Evolutionary conservation across 2,329 filamentous ascomycete genomes (phyloP).

Genomic region (Penicillium decumbens): DNA sequence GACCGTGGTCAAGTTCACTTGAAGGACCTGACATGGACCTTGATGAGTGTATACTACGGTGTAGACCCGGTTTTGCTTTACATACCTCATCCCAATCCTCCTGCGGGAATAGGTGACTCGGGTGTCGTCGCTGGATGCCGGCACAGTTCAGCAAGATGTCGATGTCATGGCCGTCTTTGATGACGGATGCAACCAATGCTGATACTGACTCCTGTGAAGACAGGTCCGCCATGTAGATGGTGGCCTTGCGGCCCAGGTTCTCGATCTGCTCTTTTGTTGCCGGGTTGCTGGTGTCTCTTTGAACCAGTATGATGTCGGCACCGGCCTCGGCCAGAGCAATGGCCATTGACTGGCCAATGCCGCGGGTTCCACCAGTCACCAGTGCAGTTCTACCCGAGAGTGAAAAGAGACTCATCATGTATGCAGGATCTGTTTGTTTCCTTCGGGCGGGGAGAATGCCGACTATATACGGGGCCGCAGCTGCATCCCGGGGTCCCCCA

Average conservation of each 20-base stretch:
- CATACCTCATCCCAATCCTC: constrained; percentile 63
- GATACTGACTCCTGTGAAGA: constrained; percentile 29
- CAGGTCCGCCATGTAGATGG: constrained; percentile 36
- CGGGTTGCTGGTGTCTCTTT: constrained; percentile 19
- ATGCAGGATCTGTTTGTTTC: neutral
- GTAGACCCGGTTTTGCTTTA: neutral
- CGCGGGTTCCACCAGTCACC: constrained; percentile 36
- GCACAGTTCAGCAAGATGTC: constrained; percentile 77
- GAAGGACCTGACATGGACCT: constrained; percentile 55
- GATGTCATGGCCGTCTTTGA: constrained; percentile 50
- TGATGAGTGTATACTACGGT: neutral
- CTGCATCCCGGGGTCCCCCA: constrained; percentile 6
- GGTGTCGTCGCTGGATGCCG: constrained; percentile 72
- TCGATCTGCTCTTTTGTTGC: constrained; percentile 23
- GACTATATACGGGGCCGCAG: constrained; percentile 3
- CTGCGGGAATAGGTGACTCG: constrained; percentile 66
- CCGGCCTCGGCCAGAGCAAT: constrained; percentile 36
- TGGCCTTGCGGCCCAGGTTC: constrained; percentile 30
- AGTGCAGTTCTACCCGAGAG: constrained; percentile 29
- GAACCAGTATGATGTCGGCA: constrained; percentile 31
- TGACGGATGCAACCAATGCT: constrained; percentile 27
- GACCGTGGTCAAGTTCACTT: constrained; percentile 76
- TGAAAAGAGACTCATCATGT: constrained; percentile 22
- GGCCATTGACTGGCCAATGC: constrained; percentile 36
- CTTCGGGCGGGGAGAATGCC: constrained; percentile 1